phyloP scores from a whole-genome alignment of 2,329 filamentous ascomycete species.

The Ascochyta rabiei region DNA sequence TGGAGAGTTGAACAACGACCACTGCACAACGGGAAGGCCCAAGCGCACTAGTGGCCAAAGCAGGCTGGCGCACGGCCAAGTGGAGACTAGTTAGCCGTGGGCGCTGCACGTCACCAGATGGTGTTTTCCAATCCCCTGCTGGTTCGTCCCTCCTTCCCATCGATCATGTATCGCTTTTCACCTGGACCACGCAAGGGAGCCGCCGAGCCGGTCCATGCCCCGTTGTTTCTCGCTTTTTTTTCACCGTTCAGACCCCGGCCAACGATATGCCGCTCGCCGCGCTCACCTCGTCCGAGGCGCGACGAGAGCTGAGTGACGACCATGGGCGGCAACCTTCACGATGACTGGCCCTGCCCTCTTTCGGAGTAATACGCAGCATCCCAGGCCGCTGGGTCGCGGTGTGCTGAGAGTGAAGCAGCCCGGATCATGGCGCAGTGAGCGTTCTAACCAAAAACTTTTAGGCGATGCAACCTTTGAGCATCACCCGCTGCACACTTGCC shows the following conservation, averaged over 20 bases:
- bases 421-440: slow-evolving; percentile 39
- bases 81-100: slow-evolving; percentile 37
- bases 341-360: slow-evolving; percentile 37
- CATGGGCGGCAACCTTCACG: slow-evolving; percentile 15
- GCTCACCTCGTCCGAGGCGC: slow-evolving; percentile 11
- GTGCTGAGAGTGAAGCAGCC: slow-evolving; percentile 32
- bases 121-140: slow-evolving; percentile 31
- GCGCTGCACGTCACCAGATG: slow-evolving; percentile 45
- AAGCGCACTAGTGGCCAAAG: slow-evolving; percentile 26
- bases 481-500: slow-evolving; percentile 25
- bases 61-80: slow-evolving; percentile 26
- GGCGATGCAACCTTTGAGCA: slow-evolving; percentile 36
- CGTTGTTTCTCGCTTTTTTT: slow-evolving; percentile 22
- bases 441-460: slow-evolving; percentile 31
- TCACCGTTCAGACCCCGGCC: slow-evolving; percentile 22
- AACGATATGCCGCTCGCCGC: slow-evolving; percentile 31
- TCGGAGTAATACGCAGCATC: slow-evolving; percentile 45
- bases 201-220: slow-evolving; percentile 21
- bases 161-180: slow-evolving; percentile 23
- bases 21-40: slow-evolving; percentile 27
- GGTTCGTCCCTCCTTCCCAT: slow-evolving; percentile 26
- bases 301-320: slow-evolving; percentile 14
- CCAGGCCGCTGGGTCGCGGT: slow-evolving; percentile 39
- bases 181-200: slow-evolving; percentile 27
- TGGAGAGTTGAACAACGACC: slow-evolving; percentile 25